Base-by-base conservation (phyloP, 2,329 filamentous ascomycete species). In the Aureobasidium melanogenum region DNA sequence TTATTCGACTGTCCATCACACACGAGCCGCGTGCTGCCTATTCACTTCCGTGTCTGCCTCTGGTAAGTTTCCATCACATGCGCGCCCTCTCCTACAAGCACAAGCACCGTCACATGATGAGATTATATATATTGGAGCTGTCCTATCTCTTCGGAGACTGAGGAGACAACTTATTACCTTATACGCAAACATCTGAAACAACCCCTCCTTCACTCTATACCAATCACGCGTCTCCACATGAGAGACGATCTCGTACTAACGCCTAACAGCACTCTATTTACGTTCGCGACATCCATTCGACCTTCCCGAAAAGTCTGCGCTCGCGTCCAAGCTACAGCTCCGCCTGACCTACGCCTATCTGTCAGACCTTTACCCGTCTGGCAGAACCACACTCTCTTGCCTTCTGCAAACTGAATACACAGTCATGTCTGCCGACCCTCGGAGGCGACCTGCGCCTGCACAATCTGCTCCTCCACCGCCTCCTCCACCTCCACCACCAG, bases 401-500 rank as follows among this genome's bases (percentile, higher is more conserved):
- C 32, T 51, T 22, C 17, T 32, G 38, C 26, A 55, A 32, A 55
- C 24, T 38, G 43, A 26, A 28, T 51, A n/a, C 64, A 46, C 66
- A 48, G 51, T 28, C 52, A 77, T 76, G 73, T 72, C 74, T 54
- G 66, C 69, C 63, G 76, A 78, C 64, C 82, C 82, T 60, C 76
- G 81, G 64, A 75, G 68, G 47, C 74, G 76, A 64, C 44, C 59
- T 32, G 62, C 63, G 47, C 76, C 77, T 65, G 74, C 70, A 7
- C 39, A 46, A 47, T 69, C 70, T 44, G 63, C 73, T 32, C 67
- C 74, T 28, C 67, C 74, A 41, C 71, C 75, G 46, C 74, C 80
- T 46, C 77, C 79, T 64, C 80, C 82, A 43, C 80, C 81, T 39
- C 81, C 81, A 15, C 76, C 78, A 9, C 74, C 74, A 28, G 67